These are phyloP conservation scores for Ploettnerulaceae sp. DNA, from an alignment of 2,329 filamentous ascomycete species.

Conservation along the genomic window DNA sequence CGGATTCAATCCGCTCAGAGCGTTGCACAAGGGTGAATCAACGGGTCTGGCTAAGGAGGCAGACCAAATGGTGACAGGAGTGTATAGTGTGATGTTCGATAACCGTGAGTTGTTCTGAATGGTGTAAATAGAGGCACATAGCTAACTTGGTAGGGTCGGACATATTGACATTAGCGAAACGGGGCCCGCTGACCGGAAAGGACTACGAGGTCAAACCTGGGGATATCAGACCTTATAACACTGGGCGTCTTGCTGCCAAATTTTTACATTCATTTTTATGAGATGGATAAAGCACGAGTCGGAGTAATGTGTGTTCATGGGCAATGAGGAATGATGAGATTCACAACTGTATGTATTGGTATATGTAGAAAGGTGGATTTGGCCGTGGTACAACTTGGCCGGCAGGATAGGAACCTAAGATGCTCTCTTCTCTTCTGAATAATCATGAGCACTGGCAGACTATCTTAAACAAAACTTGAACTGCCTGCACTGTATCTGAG, in stretches of 20 bases:
- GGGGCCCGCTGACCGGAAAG: slow-evolving; percentile 11
- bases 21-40: not conserved
- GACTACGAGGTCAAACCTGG: slow-evolving; percentile 12
- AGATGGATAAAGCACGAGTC: not conserved
- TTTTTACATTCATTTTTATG: slow-evolving; percentile 25
- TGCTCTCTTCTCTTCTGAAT: not conserved
- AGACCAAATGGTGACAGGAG: slow-evolving; percentile 20
- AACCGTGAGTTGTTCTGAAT: slow-evolving; percentile 17
- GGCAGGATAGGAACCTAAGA: too few species aligned
- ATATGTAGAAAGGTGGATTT: not conserved
- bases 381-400: too few species aligned
- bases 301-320: not conserved
- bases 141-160: slow-evolving; percentile 16
- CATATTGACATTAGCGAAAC: slow-evolving; percentile 15
- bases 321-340: not conserved
- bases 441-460: too few species aligned
- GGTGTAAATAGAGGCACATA: not conserved
- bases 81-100: slow-evolving; percentile 15
- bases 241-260: slow-evolving; percentile 21
- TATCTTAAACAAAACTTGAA: too few species aligned
- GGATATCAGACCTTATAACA: slow-evolving; percentile 21
- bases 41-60: slow-evolving; percentile 18
- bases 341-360: not conserved
- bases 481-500: too few species aligned
- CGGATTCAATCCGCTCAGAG: slow-evolving; percentile 24